A percentile compares a stretch with the other conserved stretches of the same genome.
Evolutionary conservation across 106 monocot species (phyloP).

Genomic region (Alisma plantagoaquatica): DNA sequence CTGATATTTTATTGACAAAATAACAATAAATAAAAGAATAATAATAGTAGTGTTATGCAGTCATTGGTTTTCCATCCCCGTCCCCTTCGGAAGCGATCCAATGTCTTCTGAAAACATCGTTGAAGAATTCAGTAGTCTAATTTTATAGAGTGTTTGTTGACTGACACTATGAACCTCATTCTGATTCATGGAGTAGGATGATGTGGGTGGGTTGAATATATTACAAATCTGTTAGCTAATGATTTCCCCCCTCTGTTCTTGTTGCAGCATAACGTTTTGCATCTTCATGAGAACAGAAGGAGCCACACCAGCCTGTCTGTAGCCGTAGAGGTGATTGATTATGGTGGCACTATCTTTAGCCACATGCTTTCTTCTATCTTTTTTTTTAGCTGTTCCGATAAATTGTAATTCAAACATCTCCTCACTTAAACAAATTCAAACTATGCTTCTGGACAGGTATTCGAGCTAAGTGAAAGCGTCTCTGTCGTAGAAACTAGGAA

Average conservation of each 20-base stretch:
- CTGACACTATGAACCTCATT: background rate
- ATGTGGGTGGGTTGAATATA: background rate
- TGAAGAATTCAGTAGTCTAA: background rate
- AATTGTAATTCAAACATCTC: background rate
- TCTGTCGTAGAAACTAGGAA: background rate
- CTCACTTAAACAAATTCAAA: background rate
- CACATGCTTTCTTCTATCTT: background rate
- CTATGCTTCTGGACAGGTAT: background rate
- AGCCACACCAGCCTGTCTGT: background rate
- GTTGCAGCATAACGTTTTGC: background rate
- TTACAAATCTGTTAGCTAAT: background rate
- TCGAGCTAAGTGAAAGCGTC: background rate
- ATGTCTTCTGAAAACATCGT: background rate
- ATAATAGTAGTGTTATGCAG: too few species aligned
- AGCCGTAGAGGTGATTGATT: background rate
- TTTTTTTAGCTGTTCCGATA: background rate
- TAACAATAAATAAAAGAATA: too few species aligned
- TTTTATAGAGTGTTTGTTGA: background rate
- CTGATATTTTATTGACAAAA: too few species aligned
- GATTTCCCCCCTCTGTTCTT: background rate
- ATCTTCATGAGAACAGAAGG: background rate
- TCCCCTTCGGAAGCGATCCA: too few species aligned
- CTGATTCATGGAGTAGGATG: background rate
- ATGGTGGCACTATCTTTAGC: background rate
- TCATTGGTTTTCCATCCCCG: too few species aligned